Conservation (phyloP, 2,329 filamentous ascomycete species). For the Ophiosphaerella herpotricha region DNA sequence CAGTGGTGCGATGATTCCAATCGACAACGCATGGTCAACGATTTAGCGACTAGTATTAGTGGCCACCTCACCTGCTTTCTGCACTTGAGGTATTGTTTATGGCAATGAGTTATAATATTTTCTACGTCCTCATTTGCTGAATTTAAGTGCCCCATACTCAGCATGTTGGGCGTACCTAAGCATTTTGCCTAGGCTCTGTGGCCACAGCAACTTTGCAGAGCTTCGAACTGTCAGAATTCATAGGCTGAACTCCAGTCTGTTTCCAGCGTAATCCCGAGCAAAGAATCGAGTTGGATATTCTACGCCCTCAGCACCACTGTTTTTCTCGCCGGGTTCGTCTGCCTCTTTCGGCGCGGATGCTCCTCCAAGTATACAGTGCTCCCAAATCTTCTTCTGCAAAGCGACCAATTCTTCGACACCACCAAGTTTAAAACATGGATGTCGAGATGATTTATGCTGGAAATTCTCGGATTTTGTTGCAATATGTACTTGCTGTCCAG, state of each 20-base stretch:
- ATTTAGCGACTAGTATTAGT: slow-evolving; percentile 15
- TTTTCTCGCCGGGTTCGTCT: slow-evolving; percentile 59
- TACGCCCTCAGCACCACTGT: slow-evolving; percentile 53
- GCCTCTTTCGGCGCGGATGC: slow-evolving; percentile 58
- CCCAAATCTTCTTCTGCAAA: slow-evolving; percentile 57
- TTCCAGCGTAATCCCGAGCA: slow-evolving; percentile 53
- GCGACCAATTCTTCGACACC: slow-evolving; percentile 54
- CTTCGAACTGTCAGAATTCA: slow-evolving; percentile 8
- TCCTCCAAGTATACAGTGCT: slow-evolving; percentile 56
- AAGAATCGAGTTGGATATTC: slow-evolving; percentile 68
- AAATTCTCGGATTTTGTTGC: slow-evolving; percentile 46
- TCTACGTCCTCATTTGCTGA: not conserved
- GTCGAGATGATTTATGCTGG: slow-evolving; percentile 48
- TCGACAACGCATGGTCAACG: slow-evolving; percentile 36
- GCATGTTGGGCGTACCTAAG: too few relatives aligned
- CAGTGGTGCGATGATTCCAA: slow-evolving; percentile 30
- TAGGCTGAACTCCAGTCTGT: slow-evolving; percentile 48
- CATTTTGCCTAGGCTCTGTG: too few relatives aligned
- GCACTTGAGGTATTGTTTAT: too few relatives aligned
- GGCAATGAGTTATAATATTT: not conserved
- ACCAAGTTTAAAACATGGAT: slow-evolving; percentile 63
- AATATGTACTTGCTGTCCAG: slow-evolving; percentile 63
- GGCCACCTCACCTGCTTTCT: too few relatives aligned
- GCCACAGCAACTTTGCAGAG: not conserved
- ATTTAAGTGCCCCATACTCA: too few relatives aligned